Evolutionary conservation across 2,329 filamentous ascomycete species (phyloP).

Genomic region (Thelonectria blattea): DNA sequence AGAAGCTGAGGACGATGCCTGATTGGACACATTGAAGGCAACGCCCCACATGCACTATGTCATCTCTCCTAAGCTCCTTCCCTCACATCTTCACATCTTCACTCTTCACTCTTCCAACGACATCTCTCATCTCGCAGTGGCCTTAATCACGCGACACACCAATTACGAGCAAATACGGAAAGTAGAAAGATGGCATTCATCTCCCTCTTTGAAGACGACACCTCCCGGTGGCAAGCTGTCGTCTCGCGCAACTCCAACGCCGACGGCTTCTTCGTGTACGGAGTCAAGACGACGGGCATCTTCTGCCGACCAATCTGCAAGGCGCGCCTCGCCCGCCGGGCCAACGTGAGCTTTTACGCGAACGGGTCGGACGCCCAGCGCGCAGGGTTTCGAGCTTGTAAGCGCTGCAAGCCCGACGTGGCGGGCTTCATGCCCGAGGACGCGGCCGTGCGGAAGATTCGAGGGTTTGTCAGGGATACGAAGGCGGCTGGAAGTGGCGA

Average conservation of each 20-base stretch:
- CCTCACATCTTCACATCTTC: background rate
- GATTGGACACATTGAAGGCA: conserved; percentile 44
- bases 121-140: background rate
- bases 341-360: conserved; percentile 64
- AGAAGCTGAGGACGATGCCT: background rate
- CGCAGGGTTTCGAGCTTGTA: conserved; percentile 62
- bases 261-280: conserved; percentile 52
- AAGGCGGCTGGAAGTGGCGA: conserved; percentile 34
- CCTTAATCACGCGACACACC: background rate
- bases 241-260: conserved; percentile 43
- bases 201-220: conserved; percentile 39
- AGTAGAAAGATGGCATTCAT: background rate
- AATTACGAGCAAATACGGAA: background rate
- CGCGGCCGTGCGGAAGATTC: conserved; percentile 50
- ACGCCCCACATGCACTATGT: conserved; percentile 29
- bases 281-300: conserved; percentile 51
- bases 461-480: conserved; percentile 37
- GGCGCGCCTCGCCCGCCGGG: conserved; percentile 64
- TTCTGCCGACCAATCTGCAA: conserved; percentile 68
- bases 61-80: background rate
- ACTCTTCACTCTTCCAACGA: background rate
- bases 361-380: conserved; percentile 51
- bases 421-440: conserved; percentile 50
- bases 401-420: conserved; percentile 57
- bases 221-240: conserved; percentile 46